These are phyloP conservation scores for Grammothele lineata DNA, from an alignment of 768 basidiomycete species.

Conservation along the genomic window DNA sequence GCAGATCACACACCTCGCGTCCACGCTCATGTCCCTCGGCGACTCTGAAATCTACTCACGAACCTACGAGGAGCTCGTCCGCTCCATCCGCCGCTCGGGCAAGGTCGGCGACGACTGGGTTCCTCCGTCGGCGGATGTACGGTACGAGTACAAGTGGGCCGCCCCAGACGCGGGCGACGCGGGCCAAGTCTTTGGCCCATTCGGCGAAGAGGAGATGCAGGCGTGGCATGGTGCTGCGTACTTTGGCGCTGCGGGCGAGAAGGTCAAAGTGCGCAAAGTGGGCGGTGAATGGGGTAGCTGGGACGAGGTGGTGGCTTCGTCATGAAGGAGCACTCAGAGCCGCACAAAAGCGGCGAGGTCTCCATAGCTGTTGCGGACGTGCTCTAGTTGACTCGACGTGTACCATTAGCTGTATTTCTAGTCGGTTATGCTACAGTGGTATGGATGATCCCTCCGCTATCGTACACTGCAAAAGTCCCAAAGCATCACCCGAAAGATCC, in stretches of 20 bases:
- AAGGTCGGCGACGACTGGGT: conserved; percentile 64
- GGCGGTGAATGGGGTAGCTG: conserved; percentile 75
- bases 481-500: not conserved
- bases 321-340: no score
- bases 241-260: conserved; percentile 75
- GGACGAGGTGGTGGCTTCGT: conserved; percentile 66
- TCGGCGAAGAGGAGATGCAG: conserved; percentile 72
- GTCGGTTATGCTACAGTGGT: conserved; percentile 8
- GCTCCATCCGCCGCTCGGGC: conserved; percentile 68
- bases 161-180: conserved; percentile 41
- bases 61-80: conserved; percentile 82
- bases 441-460: not conserved
- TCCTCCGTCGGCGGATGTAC: conserved; percentile 70
- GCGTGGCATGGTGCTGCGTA: conserved; percentile 79
- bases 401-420: conserved; percentile 22
- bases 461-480: not conserved
- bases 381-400: conserved; percentile 11
- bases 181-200: conserved; percentile 72
- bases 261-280: conserved; percentile 64
- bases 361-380: no score
- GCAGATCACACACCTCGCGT: conserved; percentile 78
- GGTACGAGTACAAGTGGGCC: conserved; percentile 83
- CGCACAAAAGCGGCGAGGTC: no score
- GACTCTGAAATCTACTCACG: conserved; percentile 84
- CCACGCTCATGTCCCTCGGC: conserved; percentile 82